phyloP scores from a whole-genome alignment of 495 filamentous ascomycete genomes.

The Penicillium psychrofluorescens region DNA sequence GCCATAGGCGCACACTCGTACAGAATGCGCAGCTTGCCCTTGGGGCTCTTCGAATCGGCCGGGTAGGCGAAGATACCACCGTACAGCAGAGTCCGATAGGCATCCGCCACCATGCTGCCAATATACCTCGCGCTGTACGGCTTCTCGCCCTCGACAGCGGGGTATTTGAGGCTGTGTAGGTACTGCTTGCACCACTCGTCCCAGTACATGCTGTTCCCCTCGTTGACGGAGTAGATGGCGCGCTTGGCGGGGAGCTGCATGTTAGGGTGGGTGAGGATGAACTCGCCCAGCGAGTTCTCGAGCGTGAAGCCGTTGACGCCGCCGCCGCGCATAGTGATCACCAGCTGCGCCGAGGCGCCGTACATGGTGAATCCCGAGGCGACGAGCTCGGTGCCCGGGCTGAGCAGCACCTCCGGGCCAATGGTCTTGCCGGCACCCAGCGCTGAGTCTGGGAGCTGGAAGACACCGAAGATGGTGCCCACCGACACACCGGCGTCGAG shows the following conservation, averaged over 20 bases:
- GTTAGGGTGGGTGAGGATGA: constrained; percentile 94
- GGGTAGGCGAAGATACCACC: constrained; percentile 97
- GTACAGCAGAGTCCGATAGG: constrained; percentile 90
- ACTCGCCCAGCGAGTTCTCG: constrained; percentile 93
- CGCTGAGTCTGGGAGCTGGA: constrained; percentile 68
- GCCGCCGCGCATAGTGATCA: constrained; percentile 93
- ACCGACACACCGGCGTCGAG: constrained; percentile 96
- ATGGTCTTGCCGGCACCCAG: constrained; percentile 50
- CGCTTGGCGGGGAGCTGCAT: constrained; percentile 78
- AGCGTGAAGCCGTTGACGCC: constrained; percentile 95
- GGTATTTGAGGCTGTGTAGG: constrained; percentile 80
- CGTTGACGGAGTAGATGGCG: constrained; percentile 95
- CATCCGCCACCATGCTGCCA: constrained; percentile 96
- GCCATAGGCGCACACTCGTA: constrained; percentile 99
- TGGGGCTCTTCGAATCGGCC: constrained; percentile 93
- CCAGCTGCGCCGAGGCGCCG: constrained; percentile 89
- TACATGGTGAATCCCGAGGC: constrained; percentile 99
- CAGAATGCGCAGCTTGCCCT: constrained; percentile 94
- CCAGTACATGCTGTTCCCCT: constrained; percentile 97
- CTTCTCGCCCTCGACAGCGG: constrained; percentile 58
- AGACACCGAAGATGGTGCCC: constrained; percentile 95
- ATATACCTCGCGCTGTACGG: constrained; percentile 95
- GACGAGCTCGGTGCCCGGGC: constrained; percentile 83
- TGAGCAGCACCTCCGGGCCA: constrained; percentile 74
- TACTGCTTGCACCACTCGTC: constrained; percentile 81